A percentile compares a stretch with the other conserved stretches of the same genome.
Conservation (phyloP, 257 asterid species). For the Datura wrightii region DNA sequence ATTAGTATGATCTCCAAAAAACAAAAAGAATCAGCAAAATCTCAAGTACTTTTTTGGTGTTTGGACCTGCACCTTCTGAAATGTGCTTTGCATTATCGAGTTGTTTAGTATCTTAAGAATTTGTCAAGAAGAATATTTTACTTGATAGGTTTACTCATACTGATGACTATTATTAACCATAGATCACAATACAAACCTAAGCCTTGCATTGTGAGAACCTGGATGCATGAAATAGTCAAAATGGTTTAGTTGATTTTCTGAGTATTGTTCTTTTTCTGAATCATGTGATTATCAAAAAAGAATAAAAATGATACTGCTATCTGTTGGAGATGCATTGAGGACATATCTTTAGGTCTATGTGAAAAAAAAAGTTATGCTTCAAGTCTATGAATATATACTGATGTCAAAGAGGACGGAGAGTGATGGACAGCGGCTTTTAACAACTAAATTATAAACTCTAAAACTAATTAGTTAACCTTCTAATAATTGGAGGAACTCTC, state of each 20-base stretch:
- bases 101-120: neutral
- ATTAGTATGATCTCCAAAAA: neutral
- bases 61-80: conserved; percentile 25
- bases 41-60: neutral
- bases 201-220: neutral
- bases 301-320: neutral
- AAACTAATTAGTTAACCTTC: neutral
- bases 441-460: neutral
- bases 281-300: neutral
- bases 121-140: neutral
- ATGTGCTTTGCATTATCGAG: conserved; percentile 10
- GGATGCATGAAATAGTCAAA: neutral
- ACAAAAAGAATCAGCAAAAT: neutral
- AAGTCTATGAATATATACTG: neutral
- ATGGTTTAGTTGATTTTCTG: neutral
- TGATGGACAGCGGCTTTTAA: neutral
- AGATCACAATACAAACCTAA: neutral
- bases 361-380: neutral
- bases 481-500: neutral
- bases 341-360: neutral
- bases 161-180: neutral
- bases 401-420: neutral
- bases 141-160: neutral
- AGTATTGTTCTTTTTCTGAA: conserved; percentile 5
- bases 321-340: conserved; percentile 21